Evolutionary conservation across 2,329 filamentous ascomycete genomes (phyloP).

Genomic region (Colletotrichum sp.): DNA sequence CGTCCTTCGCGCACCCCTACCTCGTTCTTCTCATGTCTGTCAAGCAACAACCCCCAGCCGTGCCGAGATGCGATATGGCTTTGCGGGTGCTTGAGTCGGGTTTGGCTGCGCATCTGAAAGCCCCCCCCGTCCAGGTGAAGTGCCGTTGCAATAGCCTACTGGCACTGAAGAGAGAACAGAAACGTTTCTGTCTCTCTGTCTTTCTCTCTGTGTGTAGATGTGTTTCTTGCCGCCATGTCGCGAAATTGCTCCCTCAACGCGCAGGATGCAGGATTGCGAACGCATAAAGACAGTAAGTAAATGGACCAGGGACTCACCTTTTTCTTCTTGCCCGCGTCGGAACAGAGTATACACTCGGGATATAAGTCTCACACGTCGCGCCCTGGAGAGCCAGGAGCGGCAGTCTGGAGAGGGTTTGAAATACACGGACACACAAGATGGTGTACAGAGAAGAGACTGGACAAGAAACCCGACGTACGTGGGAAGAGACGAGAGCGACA

Average conservation of each 20-base stretch:
- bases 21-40: not conserved
- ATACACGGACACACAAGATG: constrained; percentile 28
- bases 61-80: not conserved
- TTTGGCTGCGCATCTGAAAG: constrained; percentile 5
- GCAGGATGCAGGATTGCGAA: not conserved
- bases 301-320: constrained; percentile 2
- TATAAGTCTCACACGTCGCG: constrained; percentile 41
- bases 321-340: not conserved
- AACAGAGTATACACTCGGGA: constrained; percentile 17
- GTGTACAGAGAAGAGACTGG: constrained; percentile 37
- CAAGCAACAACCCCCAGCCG: not conserved
- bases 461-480: constrained; percentile 17
- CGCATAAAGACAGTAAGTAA: not conserved
- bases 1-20: not conserved
- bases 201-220: not conserved
- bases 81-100: not conserved
- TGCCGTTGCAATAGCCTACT: not conserved
- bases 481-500: constrained; percentile 6
- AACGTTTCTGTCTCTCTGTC: not conserved
- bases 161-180: not conserved
- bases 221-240: constrained; percentile 6
- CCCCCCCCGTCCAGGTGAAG: not conserved
- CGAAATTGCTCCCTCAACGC: not conserved
- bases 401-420: constrained; percentile 37
- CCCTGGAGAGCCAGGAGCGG: constrained; percentile 53